These are phyloP conservation scores for Sporothrix globosa DNA, from an alignment of 2,329 filamentous ascomycete genomes.

Conservation along the genomic window DNA sequence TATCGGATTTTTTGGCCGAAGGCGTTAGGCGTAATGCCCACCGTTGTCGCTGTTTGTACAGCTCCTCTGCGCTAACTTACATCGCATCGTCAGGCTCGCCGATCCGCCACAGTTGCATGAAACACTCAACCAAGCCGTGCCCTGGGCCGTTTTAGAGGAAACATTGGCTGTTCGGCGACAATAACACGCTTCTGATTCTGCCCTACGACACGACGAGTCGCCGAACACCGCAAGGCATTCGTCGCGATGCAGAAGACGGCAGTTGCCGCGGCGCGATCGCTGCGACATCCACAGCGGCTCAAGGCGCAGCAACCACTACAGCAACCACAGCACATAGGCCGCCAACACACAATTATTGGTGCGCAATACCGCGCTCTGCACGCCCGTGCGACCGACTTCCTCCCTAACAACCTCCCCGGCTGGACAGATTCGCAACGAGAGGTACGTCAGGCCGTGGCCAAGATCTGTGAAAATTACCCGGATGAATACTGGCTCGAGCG, in stretches of 20 bases:
- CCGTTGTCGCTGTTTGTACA: not conserved
- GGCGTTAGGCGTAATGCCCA: not conserved
- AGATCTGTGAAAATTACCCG: conserved; percentile 57
- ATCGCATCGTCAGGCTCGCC: too few species aligned
- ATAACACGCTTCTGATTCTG: not conserved
- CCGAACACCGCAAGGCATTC: too few species aligned
- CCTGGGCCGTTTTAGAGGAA: not conserved
- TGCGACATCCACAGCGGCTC: conserved; percentile 1
- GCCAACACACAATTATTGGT: not conserved
- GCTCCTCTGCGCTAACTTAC: not conserved
- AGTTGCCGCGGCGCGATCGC: not conserved
- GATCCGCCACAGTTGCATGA: not conserved
- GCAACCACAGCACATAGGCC: too few species aligned
- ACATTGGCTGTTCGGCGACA: not conserved
- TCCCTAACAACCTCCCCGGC: conserved; percentile 14
- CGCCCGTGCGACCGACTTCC: conserved; percentile 17
- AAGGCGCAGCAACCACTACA: conserved; percentile 3
- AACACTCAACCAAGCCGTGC: not conserved
- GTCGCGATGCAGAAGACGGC: conserved; percentile 6
- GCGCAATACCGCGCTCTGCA: not conserved
- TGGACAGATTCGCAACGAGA: conserved; percentile 32
- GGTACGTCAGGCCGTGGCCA: conserved; percentile 33
- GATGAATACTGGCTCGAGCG: conserved; percentile 54
- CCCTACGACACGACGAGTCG: too few species aligned
- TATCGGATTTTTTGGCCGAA: not conserved